Percentiles rank a stretch among this genome's conserved stretches.
Evolutionary conservation across 1,139 yeast species (phyloP).

Genomic region (Meyerozyma sp.): DNA sequence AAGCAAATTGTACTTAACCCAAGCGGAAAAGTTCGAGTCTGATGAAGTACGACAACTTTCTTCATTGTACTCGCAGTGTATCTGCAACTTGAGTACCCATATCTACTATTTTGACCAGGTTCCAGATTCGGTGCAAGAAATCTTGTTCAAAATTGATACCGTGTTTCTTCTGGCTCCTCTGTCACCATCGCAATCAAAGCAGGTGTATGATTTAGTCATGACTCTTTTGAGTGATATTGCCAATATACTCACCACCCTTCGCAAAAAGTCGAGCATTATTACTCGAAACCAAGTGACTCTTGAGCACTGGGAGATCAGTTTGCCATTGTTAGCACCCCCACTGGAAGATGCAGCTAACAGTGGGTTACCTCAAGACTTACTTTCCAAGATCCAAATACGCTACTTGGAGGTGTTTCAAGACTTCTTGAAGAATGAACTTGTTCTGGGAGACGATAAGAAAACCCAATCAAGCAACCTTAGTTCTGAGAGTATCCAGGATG

Average conservation of each 20-base stretch:
- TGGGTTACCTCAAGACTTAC: constrained; percentile 18
- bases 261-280: constrained; percentile 27
- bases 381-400: constrained; percentile 25
- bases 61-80: constrained; percentile 37
- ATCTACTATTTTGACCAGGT: constrained; percentile 76
- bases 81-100: constrained; percentile 64
- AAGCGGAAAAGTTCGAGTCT: constrained; percentile 15
- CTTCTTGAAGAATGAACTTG: constrained; percentile 31
- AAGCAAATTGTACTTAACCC: constrained; percentile 33
- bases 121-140: constrained; percentile 65
- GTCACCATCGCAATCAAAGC: constrained; percentile 12
- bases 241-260: constrained; percentile 27
- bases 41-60: constrained; percentile 23
- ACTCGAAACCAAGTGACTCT: constrained; percentile 36
- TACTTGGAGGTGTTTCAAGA: constrained; percentile 30
- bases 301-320: constrained; percentile 40
- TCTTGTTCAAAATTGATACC: constrained; percentile 36
- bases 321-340: constrained; percentile 29
- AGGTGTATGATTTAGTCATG: constrained; percentile 20
- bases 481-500: constrained; percentile 9
- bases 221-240: constrained; percentile 29
- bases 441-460: constrained; percentile 3
- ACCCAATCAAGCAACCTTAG: neutral
- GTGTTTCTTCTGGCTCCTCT: constrained; percentile 16
- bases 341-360: constrained; percentile 12